Conservation (phyloP, 2,329 filamentous ascomycete genomes). For the Penicillium sp. region DNA sequence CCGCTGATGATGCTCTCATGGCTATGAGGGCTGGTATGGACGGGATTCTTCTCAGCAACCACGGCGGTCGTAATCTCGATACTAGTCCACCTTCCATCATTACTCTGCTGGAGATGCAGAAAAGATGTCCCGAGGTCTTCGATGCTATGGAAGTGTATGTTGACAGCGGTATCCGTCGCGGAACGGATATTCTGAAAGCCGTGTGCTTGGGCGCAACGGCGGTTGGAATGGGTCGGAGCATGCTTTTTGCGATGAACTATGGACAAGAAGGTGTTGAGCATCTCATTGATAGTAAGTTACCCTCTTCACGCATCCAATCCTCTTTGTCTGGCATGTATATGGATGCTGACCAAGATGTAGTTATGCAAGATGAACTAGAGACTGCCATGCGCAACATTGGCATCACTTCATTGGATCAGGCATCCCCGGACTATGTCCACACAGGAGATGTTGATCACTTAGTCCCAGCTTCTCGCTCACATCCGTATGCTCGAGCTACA, state of each 20-base stretch:
- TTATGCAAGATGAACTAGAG: constrained; percentile 51
- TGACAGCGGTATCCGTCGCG: constrained; percentile 56
- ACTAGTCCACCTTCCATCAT: constrained; percentile 53
- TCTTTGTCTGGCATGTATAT: not conserved
- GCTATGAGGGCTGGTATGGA: constrained; percentile 54
- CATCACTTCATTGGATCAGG: constrained; percentile 47
- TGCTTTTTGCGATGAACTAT: constrained; percentile 56
- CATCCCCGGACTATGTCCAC: constrained; percentile 47
- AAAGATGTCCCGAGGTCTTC: constrained; percentile 52
- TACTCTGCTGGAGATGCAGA: constrained; percentile 55
- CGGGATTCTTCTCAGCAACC: constrained; percentile 60
- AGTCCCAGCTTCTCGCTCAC: constrained; percentile 42
- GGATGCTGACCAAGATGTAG: constrained; percentile 21
- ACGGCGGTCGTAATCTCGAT: constrained; percentile 59
- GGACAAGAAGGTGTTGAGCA: constrained; percentile 58
- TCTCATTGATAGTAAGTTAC: constrained; percentile 55
- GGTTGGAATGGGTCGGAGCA: constrained; percentile 56
- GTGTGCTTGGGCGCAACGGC: constrained; percentile 56
- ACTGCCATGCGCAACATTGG: constrained; percentile 51
- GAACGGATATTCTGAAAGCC: constrained; percentile 57
- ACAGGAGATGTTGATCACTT: constrained; percentile 54
- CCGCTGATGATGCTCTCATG: constrained; percentile 55
- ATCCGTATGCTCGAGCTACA: constrained; percentile 45
- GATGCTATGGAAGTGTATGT: constrained; percentile 54
- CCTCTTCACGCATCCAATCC: not conserved